These are phyloP conservation scores for Hypoxylon sp. DNA, from an alignment of 2,329 filamentous ascomycete species.

Conservation along the genomic window DNA sequence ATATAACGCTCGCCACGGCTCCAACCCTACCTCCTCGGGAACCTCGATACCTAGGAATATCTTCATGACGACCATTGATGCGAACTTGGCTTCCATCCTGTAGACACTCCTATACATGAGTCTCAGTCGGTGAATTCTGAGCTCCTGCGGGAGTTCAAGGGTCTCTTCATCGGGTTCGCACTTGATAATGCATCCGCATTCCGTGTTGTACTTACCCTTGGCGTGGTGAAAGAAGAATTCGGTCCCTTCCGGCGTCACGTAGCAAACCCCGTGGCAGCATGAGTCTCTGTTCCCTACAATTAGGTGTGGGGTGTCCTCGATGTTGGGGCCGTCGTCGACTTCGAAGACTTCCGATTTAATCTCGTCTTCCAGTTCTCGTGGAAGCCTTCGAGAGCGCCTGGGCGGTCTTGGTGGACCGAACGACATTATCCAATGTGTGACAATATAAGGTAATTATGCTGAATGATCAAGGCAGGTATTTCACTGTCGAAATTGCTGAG, in stretches of 20 bases:
- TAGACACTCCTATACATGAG: conserved; percentile 11
- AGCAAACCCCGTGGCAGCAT: conserved; percentile 24
- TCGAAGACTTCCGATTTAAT: conserved; percentile 18
- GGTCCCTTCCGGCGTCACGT: not conserved
- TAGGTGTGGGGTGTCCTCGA: conserved; percentile 9
- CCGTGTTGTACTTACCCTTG: not conserved
- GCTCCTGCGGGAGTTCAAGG: conserved; percentile 5
- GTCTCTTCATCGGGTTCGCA: not conserved
- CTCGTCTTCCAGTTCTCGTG: conserved; percentile 17
- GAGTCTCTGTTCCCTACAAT: conserved; percentile 23
- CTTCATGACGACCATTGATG: conserved; percentile 38
- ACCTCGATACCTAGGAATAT: conserved; percentile 29
- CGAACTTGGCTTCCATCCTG: conserved; percentile 29
- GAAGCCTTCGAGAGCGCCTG: not conserved
- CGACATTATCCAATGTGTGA: not conserved
- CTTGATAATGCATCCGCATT: conserved; percentile 6
- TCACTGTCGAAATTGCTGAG: not conserved
- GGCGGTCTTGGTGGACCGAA: not conserved
- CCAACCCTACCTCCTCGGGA: conserved; percentile 15
- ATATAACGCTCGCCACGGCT: not conserved
- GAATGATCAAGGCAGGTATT: not conserved
- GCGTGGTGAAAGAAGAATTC: conserved; percentile 25
- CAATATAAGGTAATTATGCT: not conserved
- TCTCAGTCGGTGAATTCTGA: conserved; percentile 17
- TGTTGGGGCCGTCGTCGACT: not conserved